Conservation (phyloP, 2,329 filamentous ascomycete species). For the Blastomyces parvus region DNA sequence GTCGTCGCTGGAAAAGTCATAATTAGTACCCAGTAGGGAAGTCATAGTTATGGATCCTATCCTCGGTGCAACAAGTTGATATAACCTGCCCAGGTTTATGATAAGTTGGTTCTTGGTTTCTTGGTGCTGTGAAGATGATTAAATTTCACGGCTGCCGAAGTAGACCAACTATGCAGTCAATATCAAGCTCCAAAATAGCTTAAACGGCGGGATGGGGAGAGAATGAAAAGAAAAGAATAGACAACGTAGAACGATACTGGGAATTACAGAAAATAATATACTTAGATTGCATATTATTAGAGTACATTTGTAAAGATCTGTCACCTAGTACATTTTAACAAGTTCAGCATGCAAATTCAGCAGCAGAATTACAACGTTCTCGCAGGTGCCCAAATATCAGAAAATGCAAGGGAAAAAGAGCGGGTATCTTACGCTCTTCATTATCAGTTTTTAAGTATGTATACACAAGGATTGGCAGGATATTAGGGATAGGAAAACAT, state of each 20-base stretch:
- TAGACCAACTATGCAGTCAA: slow-evolving; percentile 3
- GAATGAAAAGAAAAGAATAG: background rate
- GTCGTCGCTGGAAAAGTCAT: slow-evolving; percentile 42
- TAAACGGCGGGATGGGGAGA: background rate
- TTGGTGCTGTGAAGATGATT: background rate
- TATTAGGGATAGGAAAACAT: slow-evolving; percentile 16
- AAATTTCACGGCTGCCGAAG: slow-evolving; percentile 5
- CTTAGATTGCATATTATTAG: background rate
- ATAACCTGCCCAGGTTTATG: background rate
- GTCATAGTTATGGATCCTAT: slow-evolving; percentile 26
- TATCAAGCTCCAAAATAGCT: background rate
- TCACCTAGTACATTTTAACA: background rate
- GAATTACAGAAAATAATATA: background rate
- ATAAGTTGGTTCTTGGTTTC: background rate
- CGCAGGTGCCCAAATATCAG: background rate
- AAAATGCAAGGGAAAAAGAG: background rate
- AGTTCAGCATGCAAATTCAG: background rate
- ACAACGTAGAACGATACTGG: background rate
- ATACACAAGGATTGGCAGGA: slow-evolving; percentile 23
- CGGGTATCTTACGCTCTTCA: slow-evolving; percentile 32
- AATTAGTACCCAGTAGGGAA: slow-evolving; percentile 35
- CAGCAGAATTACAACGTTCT: background rate
- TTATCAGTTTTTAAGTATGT: slow-evolving; percentile 29
- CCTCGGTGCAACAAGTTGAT: background rate
- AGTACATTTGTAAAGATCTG: background rate